phyloP scores from a whole-genome alignment of 1,284 basidiomycete species.

The Ceratobasidium sp. region DNA sequence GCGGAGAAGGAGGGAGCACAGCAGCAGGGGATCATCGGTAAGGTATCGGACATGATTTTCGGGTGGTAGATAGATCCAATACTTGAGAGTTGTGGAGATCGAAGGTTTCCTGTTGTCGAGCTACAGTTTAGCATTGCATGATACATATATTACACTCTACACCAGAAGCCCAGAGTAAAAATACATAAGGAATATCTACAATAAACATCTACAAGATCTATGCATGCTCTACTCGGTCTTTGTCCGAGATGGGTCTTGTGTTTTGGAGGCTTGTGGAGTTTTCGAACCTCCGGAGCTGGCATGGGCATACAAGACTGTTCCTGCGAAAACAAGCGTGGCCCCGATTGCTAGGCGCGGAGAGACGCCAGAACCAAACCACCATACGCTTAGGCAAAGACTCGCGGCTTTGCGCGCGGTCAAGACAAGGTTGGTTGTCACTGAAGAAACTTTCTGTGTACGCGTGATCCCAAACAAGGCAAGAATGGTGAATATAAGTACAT shows the following conservation, averaged over 20 bases:
- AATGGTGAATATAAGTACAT: neutral
- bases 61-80: slow-evolving; percentile 29
- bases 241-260: neutral
- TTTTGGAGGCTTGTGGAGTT: neutral
- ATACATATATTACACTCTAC: neutral
- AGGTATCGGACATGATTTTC: slow-evolving; percentile 37
- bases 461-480: slow-evolving; percentile 2
- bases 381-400: slow-evolving; percentile 76
- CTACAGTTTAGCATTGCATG: neutral
- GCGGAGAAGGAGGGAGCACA: neutral
- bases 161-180: neutral
- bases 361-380: slow-evolving; percentile 78
- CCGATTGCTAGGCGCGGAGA: slow-evolving; percentile 68
- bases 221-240: neutral
- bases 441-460: slow-evolving; percentile 68
- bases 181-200: slow-evolving; percentile 7
- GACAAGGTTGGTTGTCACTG: slow-evolving; percentile 77
- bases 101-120: neutral
- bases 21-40: slow-evolving; percentile 31
- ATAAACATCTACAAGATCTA: slow-evolving; percentile 17
- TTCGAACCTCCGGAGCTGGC: slow-evolving; percentile 8
- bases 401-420: slow-evolving; percentile 75
- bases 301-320: slow-evolving; percentile 63
- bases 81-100: too few relatives aligned
- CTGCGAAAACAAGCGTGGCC: slow-evolving; percentile 72